Conservation (phyloP, 1,284 basidiomycete species). For the Cryptococcus hybrid region DNA sequence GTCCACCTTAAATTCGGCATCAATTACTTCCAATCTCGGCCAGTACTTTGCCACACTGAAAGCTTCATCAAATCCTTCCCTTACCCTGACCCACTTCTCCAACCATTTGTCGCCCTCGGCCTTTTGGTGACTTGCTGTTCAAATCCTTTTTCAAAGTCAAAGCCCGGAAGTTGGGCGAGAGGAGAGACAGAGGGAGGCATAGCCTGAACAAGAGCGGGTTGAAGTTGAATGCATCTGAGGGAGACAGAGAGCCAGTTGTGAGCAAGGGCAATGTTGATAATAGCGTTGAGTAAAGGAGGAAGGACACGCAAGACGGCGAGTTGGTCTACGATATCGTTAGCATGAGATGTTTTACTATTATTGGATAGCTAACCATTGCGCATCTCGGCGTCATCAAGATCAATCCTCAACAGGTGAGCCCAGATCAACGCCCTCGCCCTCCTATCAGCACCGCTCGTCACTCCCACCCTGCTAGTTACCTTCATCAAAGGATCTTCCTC, state of each 20-base stretch:
- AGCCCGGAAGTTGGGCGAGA: slow-evolving; percentile 73
- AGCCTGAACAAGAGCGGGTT: slow-evolving; percentile 83
- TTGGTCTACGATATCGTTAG: slow-evolving; percentile 57
- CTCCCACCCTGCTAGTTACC: slow-evolving; percentile 26
- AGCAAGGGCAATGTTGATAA: slow-evolving; percentile 78
- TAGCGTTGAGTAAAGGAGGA: slow-evolving; percentile 72
- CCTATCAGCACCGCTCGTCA: slow-evolving; percentile 43
- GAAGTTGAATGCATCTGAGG: slow-evolving; percentile 74
- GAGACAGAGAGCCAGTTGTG: slow-evolving; percentile 91
- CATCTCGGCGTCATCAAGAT: slow-evolving; percentile 56
- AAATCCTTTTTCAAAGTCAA: slow-evolving; percentile 56
- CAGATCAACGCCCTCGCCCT: slow-evolving; percentile 74
- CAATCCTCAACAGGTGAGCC: slow-evolving; percentile 78
- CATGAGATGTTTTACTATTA: neutral
- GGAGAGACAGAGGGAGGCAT: slow-evolving; percentile 60
- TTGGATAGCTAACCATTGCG: neutral
- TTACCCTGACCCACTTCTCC: slow-evolving; percentile 42
- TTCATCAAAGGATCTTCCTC: slow-evolving; percentile 34
- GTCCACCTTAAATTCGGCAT: slow-evolving; percentile 86
- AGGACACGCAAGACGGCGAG: slow-evolving; percentile 64
- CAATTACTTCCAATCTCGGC: slow-evolving; percentile 78
- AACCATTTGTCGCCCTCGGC: slow-evolving; percentile 58
- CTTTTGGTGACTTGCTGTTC: slow-evolving; percentile 52
- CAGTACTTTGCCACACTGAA: slow-evolving; percentile 66
- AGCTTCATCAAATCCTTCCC: slow-evolving; percentile 62